Evolutionary conservation across 257 asterid genomes (phyloP).

Genomic region (Capsicum chinense): DNA sequence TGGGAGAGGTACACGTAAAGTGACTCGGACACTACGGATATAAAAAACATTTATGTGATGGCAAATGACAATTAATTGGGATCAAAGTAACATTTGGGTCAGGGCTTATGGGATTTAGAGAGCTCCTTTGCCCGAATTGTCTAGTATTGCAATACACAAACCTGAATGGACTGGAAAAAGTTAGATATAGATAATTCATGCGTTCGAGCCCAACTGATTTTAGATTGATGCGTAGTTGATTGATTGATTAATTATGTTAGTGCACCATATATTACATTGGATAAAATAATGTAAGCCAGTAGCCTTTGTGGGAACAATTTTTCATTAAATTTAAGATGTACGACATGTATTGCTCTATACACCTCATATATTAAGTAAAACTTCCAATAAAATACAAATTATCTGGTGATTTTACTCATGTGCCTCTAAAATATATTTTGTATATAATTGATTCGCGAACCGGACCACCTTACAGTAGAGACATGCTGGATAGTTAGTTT

Average conservation of each 20-base stretch:
- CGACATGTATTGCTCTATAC: not conserved
- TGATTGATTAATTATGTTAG: not conserved
- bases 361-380: not conserved
- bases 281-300: not conserved
- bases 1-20: not conserved
- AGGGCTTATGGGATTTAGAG: conserved; percentile 11
- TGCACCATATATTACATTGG: not conserved
- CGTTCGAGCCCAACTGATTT: not conserved
- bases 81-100: not conserved
- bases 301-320: not conserved
- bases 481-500: not conserved
- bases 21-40: not conserved
- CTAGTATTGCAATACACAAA: not conserved
- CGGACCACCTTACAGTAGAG: not conserved
- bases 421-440: not conserved
- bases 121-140: not conserved
- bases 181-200: not conserved
- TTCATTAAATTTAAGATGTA: not conserved
- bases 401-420: not conserved
- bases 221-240: not conserved
- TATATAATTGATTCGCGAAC: not conserved
- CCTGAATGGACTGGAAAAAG: not conserved
- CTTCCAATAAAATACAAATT: not conserved
- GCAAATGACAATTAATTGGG: not conserved
- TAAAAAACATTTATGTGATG: not conserved